Evolutionary conservation across 2,329 filamentous ascomycete genomes (phyloP).

Genomic region (Anthostomella pinea): DNA sequence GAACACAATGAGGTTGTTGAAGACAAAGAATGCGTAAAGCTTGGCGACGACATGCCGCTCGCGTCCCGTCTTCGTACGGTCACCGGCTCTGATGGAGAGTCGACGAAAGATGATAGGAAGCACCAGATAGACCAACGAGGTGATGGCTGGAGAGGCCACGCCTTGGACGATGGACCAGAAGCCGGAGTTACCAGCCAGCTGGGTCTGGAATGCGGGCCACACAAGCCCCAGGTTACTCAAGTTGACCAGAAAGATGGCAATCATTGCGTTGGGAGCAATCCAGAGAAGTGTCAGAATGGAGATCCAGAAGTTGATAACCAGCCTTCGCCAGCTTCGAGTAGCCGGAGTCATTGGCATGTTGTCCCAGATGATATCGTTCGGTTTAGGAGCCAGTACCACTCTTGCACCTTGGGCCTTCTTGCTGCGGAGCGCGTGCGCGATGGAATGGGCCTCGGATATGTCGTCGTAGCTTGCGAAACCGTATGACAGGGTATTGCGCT

Average conservation of each 20-base stretch:
- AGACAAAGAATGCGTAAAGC: slow-evolving; percentile 92
- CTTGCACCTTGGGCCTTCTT: slow-evolving; percentile 78
- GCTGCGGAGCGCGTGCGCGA: slow-evolving; percentile 76
- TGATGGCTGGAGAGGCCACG: slow-evolving; percentile 83
- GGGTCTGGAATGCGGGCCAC: slow-evolving; percentile 70
- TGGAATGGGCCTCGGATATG: slow-evolving; percentile 82
- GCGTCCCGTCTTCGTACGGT: slow-evolving; percentile 86
- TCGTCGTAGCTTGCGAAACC: slow-evolving; percentile 93
- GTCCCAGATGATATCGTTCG: slow-evolving; percentile 93
- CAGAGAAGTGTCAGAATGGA: slow-evolving; percentile 76
- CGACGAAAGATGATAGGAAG: slow-evolving; percentile 90
- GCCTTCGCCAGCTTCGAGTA: slow-evolving; percentile 66
- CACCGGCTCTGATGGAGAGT: slow-evolving; percentile 77
- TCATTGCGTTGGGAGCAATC: slow-evolving; percentile 90
- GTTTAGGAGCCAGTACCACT: slow-evolving; percentile 76
- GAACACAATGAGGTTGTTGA: slow-evolving; percentile 95
- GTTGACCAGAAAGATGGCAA: slow-evolving; percentile 90
- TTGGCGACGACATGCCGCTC: slow-evolving; percentile 89
- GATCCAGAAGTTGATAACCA: slow-evolving; percentile 84
- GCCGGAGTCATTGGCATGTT: slow-evolving; percentile 74
- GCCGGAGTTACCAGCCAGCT: slow-evolving; percentile 58
- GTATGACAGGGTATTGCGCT: slow-evolving; percentile 82
- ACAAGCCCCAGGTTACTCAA: slow-evolving; percentile 74
- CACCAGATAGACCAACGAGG: slow-evolving; percentile 81
- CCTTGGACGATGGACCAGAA: slow-evolving; percentile 90